Conservation (phyloP, 441 rosid species). For the Euphorbia corollata region DNA sequence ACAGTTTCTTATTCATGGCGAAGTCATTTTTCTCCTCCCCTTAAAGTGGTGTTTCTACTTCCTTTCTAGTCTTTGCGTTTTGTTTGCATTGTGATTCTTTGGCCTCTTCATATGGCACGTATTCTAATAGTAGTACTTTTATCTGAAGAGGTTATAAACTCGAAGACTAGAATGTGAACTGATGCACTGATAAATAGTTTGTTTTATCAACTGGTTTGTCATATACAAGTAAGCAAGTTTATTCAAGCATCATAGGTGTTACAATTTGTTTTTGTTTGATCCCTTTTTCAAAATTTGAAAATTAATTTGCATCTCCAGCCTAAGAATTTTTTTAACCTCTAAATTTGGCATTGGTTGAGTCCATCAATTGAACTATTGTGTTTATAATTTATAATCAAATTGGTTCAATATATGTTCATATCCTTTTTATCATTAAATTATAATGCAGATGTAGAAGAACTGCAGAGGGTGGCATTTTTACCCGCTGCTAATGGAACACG, state of each 20-base stretch:
- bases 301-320: constrained; percentile 1
- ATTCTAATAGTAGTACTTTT: background rate
- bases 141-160: background rate
- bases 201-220: constrained; percentile 7
- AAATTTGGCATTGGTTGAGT: background rate
- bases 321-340: background rate
- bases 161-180: no score
- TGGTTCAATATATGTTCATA: background rate
- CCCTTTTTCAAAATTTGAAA: background rate
- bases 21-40: background rate
- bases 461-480: constrained; percentile 77
- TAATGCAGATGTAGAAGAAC: constrained; percentile 58
- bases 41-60: background rate
- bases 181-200: no score
- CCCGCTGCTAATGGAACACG: constrained; percentile 99
- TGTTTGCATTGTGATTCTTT: background rate
- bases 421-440: constrained; percentile 4
- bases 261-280: background rate
- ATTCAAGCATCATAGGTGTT: background rate
- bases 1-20: background rate
- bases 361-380: background rate
- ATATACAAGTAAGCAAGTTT: background rate
- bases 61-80: background rate
- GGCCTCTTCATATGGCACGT: background rate
- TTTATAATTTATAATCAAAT: constrained; percentile 12